Conservation (phyloP, 192 early-diverging fungal species). For the Umbelopsis vinacea region DNA sequence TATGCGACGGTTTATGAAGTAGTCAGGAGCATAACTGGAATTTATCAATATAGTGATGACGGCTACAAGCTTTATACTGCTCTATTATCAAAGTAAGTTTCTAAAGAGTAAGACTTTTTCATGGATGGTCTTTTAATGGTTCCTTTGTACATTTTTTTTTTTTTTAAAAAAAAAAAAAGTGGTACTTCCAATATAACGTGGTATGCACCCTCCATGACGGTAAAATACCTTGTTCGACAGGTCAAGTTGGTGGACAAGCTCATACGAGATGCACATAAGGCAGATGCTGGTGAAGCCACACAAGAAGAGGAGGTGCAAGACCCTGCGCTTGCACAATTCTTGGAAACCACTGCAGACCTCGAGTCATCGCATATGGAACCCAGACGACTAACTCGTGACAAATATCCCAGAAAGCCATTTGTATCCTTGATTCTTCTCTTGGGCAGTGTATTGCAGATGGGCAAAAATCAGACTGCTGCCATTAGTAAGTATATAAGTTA, state of each 20-base stretch:
- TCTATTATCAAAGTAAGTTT: constrained; percentile 45
- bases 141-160: not conserved
- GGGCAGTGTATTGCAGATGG: constrained; percentile 64
- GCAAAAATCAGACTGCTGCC: constrained; percentile 58
- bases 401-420: constrained; percentile 2
- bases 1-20: constrained; percentile 34
- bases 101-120: not conserved
- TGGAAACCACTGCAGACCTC: not conserved
- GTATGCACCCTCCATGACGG: constrained; percentile 50
- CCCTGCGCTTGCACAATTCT: not conserved
- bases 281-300: not conserved
- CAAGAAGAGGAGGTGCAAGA: not conserved
- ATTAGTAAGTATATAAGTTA: constrained; percentile 50
- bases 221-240: constrained; percentile 63
- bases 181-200: constrained; percentile 30
- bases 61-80: constrained; percentile 56
- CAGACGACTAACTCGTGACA: not conserved
- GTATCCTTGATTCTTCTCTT: constrained; percentile 53
- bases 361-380: not conserved
- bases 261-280: not conserved
- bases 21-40: constrained; percentile 45
- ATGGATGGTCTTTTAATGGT: not conserved
- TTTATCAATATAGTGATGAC: constrained; percentile 42
- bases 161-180: no score
- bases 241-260: constrained; percentile 48